phyloP scores from a whole-genome alignment of 805 yeast species.

The Wickerhamomyces tratensis region DNA sequence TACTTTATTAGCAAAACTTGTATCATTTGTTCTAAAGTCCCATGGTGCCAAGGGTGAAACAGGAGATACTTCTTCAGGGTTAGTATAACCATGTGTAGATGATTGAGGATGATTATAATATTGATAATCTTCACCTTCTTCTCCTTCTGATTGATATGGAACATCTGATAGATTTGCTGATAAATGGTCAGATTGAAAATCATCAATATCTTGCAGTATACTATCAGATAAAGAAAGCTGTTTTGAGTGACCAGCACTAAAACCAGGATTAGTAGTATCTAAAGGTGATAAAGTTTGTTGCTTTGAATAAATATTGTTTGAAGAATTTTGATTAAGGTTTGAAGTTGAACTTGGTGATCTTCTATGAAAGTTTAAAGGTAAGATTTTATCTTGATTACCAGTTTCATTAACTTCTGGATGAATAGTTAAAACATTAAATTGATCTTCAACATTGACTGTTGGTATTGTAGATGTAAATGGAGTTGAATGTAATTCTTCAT shows the following conservation, averaged over 20 bases:
- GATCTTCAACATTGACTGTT: too few relatives aligned
- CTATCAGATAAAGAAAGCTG: constrained; percentile 19
- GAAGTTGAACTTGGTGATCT: constrained; percentile 11
- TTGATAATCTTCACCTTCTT: too few relatives aligned
- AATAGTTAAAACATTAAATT: too few relatives aligned
- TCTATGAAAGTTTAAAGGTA: constrained; percentile 15
- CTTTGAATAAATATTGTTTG: too few relatives aligned
- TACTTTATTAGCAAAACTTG: too few relatives aligned
- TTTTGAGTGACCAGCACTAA: constrained; percentile 7
- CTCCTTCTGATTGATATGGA: too few relatives aligned
- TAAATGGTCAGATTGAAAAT: constrained; percentile 8
- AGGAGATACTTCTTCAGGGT: constrained; percentile 5
- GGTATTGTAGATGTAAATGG: too few relatives aligned
- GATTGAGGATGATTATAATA: too few relatives aligned
- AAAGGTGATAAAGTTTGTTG: neutral
- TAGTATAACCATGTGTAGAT: too few relatives aligned
- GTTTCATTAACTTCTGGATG: too few relatives aligned
- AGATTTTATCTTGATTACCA: constrained; percentile 1
- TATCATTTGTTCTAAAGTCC: too few relatives aligned
- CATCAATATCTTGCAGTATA: constrained; percentile 17
- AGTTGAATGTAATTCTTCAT: too few relatives aligned
- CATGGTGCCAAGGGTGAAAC: constrained; percentile 10
- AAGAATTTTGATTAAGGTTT: neutral
- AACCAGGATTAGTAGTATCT: neutral
- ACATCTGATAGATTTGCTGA: neutral